Percentiles rank a stretch among this genome's conserved stretches.
Evolutionary conservation across 2,329 filamentous ascomycete genomes (phyloP).

Genomic region (Stachybotrys echinatus): DNA sequence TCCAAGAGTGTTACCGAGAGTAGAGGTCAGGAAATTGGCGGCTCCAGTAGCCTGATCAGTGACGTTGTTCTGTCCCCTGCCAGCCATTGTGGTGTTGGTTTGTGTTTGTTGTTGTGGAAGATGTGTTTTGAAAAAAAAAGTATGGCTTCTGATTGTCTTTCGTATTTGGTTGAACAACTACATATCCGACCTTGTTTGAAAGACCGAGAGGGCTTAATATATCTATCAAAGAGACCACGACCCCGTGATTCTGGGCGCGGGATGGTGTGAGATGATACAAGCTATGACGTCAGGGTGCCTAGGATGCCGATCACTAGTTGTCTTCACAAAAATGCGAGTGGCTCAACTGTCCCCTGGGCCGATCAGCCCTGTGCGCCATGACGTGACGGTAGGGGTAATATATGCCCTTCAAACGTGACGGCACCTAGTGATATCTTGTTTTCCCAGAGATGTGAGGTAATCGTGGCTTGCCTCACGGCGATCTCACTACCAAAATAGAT

Average conservation of each 20-base stretch:
- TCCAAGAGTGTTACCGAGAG: slow-evolving; percentile 34
- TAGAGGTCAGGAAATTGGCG: slow-evolving; percentile 32
- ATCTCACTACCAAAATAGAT: neutral
- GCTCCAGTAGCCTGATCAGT: slow-evolving; percentile 26
- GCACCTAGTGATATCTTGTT: neutral
- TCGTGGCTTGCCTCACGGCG: neutral
- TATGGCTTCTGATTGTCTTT: neutral
- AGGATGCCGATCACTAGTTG: neutral
- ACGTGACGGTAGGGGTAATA: neutral
- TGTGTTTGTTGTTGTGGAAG: slow-evolving; percentile 1
- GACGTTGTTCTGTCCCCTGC: slow-evolving; percentile 16
- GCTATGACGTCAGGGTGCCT: neutral
- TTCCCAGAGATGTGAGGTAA: neutral
- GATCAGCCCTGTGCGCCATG: neutral
- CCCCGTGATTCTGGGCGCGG: neutral
- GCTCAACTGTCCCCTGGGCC: no score
- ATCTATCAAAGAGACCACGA: neutral
- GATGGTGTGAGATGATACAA: neutral
- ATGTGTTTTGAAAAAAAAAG: slow-evolving; percentile 3
- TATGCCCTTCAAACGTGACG: no score
- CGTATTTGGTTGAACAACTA: neutral
- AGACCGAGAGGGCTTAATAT: neutral
- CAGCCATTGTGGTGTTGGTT: slow-evolving; percentile 9
- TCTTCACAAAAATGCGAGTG: neutral
- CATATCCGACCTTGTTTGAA: neutral